phyloP scores from a whole-genome alignment of 345 rosid genomes.

The Brassica cretica region DNA sequence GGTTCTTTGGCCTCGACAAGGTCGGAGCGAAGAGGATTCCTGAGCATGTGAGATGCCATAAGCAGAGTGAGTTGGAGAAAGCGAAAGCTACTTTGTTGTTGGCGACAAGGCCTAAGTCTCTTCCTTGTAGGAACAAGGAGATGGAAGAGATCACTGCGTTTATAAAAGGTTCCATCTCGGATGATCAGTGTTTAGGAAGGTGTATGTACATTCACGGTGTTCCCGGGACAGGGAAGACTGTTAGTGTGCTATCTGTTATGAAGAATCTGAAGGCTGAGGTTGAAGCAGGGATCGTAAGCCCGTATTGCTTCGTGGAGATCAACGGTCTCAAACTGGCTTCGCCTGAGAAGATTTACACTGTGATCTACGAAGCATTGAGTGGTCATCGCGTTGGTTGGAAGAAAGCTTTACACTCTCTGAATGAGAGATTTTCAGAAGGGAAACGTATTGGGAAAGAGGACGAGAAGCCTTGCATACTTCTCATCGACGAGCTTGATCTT shows the following conservation, averaged over 20 bases:
- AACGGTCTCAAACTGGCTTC: slow-evolving; percentile 94
- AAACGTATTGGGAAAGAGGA: slow-evolving; percentile 58
- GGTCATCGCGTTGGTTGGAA: slow-evolving; percentile 92
- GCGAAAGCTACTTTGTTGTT: slow-evolving; percentile 82
- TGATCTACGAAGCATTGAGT: slow-evolving; percentile 86
- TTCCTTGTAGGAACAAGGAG: slow-evolving; percentile 90
- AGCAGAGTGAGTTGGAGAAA: slow-evolving; percentile 79
- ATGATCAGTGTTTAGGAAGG: slow-evolving; percentile 85
- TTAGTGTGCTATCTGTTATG: slow-evolving; percentile 84
- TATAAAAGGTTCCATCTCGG: slow-evolving; percentile 81
- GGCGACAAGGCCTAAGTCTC: slow-evolving; percentile 80
- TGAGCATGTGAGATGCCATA: slow-evolving; percentile 83
- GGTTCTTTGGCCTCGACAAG: slow-evolving; percentile 80
- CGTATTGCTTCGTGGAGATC: slow-evolving; percentile 89
- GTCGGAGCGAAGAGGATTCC: slow-evolving; percentile 85
- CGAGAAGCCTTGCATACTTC: slow-evolving; percentile 79
- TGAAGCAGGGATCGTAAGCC: slow-evolving; percentile 65
- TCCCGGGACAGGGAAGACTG: slow-evolving; percentile 98
- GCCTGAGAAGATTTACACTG: slow-evolving; percentile 86
- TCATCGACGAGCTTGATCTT: slow-evolving; percentile 96
- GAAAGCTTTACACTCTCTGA: slow-evolving; percentile 79
- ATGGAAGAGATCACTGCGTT: slow-evolving; percentile 85
- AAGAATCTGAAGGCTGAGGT: slow-evolving; percentile 83
- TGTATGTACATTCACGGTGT: slow-evolving; percentile 96
- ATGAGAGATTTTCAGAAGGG: slow-evolving; percentile 77